phyloP scores from a whole-genome alignment of 208 protist genomes.

The Acanthamoeba healyi region DNA sequence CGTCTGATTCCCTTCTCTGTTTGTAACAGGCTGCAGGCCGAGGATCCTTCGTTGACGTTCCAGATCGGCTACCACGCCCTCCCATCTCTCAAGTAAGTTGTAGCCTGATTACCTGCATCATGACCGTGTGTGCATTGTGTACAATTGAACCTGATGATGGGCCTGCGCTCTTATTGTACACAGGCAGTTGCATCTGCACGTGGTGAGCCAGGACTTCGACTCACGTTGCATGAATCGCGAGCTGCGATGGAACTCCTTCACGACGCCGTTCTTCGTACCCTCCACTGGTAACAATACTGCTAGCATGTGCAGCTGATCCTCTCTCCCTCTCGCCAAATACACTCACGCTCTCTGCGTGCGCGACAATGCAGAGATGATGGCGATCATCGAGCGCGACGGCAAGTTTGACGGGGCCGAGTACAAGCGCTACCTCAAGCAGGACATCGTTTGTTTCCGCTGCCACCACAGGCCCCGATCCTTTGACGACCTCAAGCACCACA shows the following conservation, averaged over 20 bases:
- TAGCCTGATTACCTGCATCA: not conserved
- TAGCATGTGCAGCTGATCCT: not conserved
- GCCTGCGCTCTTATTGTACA: too few relatives aligned
- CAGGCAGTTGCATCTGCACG: conserved; percentile 64
- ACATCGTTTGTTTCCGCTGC: conserved; percentile 1
- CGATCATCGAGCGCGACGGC: conserved; percentile 37
- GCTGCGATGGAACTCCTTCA: conserved; percentile 67
- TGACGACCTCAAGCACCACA: not conserved
- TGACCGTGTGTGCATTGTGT: not conserved
- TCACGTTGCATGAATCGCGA: conserved; percentile 23
- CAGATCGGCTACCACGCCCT: conserved; percentile 42
- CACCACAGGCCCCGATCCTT: not conserved
- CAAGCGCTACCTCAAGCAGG: conserved; percentile 36
- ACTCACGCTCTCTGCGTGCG: not conserved
- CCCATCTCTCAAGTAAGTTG: conserved; percentile 2
- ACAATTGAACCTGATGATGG: too few relatives aligned
- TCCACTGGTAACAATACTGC: not conserved
- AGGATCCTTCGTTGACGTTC: conserved; percentile 38
- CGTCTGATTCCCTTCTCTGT: too few relatives aligned
- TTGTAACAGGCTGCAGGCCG: not conserved
- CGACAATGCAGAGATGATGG: conserved; percentile 56
- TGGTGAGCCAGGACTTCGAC: conserved; percentile 50
- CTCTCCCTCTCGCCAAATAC: not conserved
- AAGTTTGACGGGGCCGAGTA: not conserved
- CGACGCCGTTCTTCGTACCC: conserved; percentile 45